Conservation (phyloP, 2,329 filamentous ascomycete species). For the Fusarium sp. region DNA sequence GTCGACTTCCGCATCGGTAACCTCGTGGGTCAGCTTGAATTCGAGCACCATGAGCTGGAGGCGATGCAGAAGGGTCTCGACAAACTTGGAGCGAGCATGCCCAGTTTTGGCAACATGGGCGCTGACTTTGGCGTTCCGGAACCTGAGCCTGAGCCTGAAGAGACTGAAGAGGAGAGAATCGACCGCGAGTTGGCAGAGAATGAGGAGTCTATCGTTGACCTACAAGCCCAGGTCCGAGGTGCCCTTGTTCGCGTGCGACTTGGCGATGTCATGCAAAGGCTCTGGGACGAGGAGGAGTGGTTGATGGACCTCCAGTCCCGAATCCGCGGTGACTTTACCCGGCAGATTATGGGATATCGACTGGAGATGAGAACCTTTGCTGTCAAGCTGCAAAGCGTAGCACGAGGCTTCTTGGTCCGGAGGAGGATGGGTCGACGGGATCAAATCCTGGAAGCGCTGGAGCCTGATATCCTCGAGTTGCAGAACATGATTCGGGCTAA, state of each 20-base stretch:
- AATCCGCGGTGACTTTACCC: slow-evolving; percentile 87
- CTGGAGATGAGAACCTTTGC: slow-evolving; percentile 87
- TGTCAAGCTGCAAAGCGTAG: slow-evolving; percentile 80
- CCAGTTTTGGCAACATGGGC: slow-evolving; percentile 97
- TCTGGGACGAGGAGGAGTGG: slow-evolving; percentile 87
- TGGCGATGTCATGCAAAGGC: slow-evolving; percentile 84
- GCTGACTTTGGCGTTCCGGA: slow-evolving; percentile 90
- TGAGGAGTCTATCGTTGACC: slow-evolving; percentile 77
- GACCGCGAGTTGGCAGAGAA: slow-evolving; percentile 85
- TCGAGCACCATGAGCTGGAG: slow-evolving; percentile 97
- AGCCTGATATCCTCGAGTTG: slow-evolving; percentile 79
- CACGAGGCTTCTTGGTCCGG: slow-evolving; percentile 81
- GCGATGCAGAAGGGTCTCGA: slow-evolving; percentile 97
- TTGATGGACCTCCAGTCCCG: slow-evolving; percentile 86
- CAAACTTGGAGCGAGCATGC: slow-evolving; percentile 94
- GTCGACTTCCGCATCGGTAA: slow-evolving; percentile 97
- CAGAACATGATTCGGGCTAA: slow-evolving; percentile 84
- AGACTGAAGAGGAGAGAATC: slow-evolving; percentile 91
- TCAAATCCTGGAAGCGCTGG: slow-evolving; percentile 75
- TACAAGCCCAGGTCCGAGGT: slow-evolving; percentile 89
- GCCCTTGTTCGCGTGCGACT: slow-evolving; percentile 82
- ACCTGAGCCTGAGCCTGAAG: slow-evolving; percentile 79
- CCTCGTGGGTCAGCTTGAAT: slow-evolving; percentile 93
- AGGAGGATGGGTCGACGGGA: slow-evolving; percentile 71
- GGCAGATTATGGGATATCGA: slow-evolving; percentile 85